A percentile compares a stretch with the other conserved stretches of the same genome.
These are phyloP conservation scores for Pueraria montana DNA, from an alignment of 306 rosid species.

Conservation along the genomic window DNA sequence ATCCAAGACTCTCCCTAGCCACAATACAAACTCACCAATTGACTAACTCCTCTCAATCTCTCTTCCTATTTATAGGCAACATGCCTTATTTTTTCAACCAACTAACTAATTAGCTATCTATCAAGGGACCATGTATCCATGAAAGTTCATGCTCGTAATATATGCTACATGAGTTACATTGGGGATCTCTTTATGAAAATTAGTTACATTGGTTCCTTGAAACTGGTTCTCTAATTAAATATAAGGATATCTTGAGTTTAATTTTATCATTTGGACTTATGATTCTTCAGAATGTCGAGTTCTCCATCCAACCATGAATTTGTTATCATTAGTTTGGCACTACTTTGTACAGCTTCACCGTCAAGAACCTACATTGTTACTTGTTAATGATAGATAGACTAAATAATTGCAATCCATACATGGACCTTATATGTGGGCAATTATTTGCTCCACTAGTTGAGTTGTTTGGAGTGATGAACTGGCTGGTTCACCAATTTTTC, in stretches of 20 bases:
- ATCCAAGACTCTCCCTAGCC: not conserved
- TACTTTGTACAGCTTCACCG: not conserved
- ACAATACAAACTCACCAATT: not conserved
- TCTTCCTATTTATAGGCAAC: not conserved
- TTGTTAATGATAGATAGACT: conserved; percentile 8
- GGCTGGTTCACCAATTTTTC: not conserved
- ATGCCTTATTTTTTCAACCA: not conserved
- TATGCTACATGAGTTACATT: not conserved
- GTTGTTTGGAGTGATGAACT: not conserved
- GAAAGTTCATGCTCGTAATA: not conserved
- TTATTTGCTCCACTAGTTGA: not conserved
- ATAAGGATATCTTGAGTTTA: conserved; percentile 21
- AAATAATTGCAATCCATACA: not conserved
- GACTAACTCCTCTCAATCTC: not conserved
- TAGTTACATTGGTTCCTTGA: not conserved
- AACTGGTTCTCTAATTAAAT: conserved; percentile 36
- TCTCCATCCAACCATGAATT: not conserved
- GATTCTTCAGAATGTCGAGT: not conserved
- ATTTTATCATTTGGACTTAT: not conserved
- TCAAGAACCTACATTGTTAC: conserved; percentile 1
- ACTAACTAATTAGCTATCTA: not conserved
- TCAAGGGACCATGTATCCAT: not conserved
- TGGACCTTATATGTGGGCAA: not conserved
- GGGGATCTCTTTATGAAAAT: not conserved
- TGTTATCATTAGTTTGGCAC: conserved; percentile 26